Evolutionary conservation across 768 basidiomycete species (phyloP), one percentile per base, ranked within the genome.

Genomic region (Polyporus arcularius): DNA sequence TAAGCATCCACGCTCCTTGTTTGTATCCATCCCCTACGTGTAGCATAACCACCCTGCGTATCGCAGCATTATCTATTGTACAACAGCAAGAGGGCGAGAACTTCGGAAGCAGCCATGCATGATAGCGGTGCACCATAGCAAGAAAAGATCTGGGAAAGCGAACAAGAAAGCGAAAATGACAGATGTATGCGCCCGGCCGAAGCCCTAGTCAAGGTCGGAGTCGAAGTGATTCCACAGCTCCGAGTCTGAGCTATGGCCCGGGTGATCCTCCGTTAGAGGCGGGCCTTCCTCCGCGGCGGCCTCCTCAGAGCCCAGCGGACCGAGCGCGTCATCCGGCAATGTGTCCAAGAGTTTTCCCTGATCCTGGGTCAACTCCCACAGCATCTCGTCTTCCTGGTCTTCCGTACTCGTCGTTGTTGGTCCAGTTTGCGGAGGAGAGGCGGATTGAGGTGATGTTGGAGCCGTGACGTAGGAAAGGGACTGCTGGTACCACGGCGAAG

Each of bases 281-380:
- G 61, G 61, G 8, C 61, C 61, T 14, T 57, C 56, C 35, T 62
- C 61, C 16, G 61, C 61, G 18, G n/a, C 60, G 11, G 49, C 43
- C 38, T 26, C n/a, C 18, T 42, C 41, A 16, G n/a, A 45, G 16
- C 15, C 9, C 16, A n/a, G n/a, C n/a, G 14, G 15, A 11, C 48
- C 48, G n/a, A 28, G 28, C 31, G 28, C 48, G 9, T 28, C 53
- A 35, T 53, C 53, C 15, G 40, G 39, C 30, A 53, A 18, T 16
- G 7, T 8, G n/a, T 38, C 28, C 21, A 55, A 45, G 26, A 55
- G 32, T 4, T 45, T 28, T 14, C 18, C 41, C 26, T 55, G 35
- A 11, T 31, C 53, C 28, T 55, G 53, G 8, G 53, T 55, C 10
- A 31, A 26, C 26, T 40, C n/a, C 53, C 53, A 55, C 3, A 39